Base-by-base conservation (phyloP, 345 rosid genomes). In the Dimocarpus longan region DNA sequence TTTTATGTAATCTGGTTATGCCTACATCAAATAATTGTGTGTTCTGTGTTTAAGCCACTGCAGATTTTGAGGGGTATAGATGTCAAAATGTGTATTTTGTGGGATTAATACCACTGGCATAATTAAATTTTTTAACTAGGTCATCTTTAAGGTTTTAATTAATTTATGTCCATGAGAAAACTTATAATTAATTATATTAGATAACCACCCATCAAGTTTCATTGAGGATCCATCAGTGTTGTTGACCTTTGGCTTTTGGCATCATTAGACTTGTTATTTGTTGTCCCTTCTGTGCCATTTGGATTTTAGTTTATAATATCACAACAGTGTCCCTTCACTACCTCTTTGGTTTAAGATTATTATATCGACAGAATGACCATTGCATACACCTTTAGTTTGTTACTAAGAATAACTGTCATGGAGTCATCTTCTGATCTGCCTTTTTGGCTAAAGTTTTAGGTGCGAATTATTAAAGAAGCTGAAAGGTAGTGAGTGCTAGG, bases 171-270 rank as follows among this genome's bases (percentile, higher is more conserved):
- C 32, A 5, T 28, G 44, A 18, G 59, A 74, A 56, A 43, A 44
- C 60, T 26, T 26, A 16, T 63, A 15, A 44, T 44, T 26, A 37
- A 37, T 43, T 43, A 26, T 44, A 44, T n/a, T 18, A 26, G 44
- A 75, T 52, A 10, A 43, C 3, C 10, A 28, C 57, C 28, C 37
- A 10, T 10, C 78, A 46, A 63, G 39, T 13, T 42, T 15, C 54
- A 3, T 13, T 15, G 12, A n/a, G 48, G 12, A 11, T 72, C 48
- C 0, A 10, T 57, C 46, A 32, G 40, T 54, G 44, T 28, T 54
- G 44, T 16, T 37, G 76, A 72, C 32, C 50, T 56, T 72, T 37
- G 66, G 76, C 15, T 32, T 54, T 19, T 72, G 65, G 13, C 21
- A 40, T 19, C 50, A 56, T 22, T 56, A 24, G 40, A 8, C 22